Evolutionary conservation across 2,329 filamentous ascomycete species (phyloP).

Genomic region (Xylariaceae sp.): DNA sequence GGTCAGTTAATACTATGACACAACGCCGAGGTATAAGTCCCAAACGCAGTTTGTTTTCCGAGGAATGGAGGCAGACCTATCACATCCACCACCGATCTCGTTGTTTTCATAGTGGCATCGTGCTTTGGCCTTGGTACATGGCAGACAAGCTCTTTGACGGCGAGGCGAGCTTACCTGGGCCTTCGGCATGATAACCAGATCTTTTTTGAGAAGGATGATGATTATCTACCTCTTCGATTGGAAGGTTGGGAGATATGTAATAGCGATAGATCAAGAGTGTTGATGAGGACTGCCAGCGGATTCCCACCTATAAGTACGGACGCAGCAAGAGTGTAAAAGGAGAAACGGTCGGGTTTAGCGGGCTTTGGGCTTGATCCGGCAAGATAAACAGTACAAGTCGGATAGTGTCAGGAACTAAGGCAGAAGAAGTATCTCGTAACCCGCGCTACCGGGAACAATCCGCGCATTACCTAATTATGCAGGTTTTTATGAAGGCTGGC

Average conservation of each 20-base stretch:
- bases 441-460: no score
- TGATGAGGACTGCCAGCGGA: not conserved
- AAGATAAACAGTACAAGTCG: not conserved
- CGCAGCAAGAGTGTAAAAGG: not conserved
- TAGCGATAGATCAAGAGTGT: not conserved
- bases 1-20: slow-evolving; percentile 1
- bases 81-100: slow-evolving; percentile 25
- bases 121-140: slow-evolving; percentile 31
- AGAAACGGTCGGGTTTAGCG: not conserved
- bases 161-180: slow-evolving; percentile 24
- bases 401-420: not conserved
- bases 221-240: not conserved
- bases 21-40: not conserved
- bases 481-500: no score
- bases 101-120: slow-evolving; percentile 30
- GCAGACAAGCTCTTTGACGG: slow-evolving; percentile 29
- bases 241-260: not conserved
- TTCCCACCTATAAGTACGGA: not conserved
- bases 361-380: not conserved
- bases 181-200: not conserved
- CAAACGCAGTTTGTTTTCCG: not conserved
- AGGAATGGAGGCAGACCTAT: slow-evolving; percentile 20
- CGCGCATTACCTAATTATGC: no score
- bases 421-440: not conserved
- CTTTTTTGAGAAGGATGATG: not conserved